Evolutionary conservation across 805 yeast species (phyloP).

Genomic region (Kazachstania bromeliacearum): DNA sequence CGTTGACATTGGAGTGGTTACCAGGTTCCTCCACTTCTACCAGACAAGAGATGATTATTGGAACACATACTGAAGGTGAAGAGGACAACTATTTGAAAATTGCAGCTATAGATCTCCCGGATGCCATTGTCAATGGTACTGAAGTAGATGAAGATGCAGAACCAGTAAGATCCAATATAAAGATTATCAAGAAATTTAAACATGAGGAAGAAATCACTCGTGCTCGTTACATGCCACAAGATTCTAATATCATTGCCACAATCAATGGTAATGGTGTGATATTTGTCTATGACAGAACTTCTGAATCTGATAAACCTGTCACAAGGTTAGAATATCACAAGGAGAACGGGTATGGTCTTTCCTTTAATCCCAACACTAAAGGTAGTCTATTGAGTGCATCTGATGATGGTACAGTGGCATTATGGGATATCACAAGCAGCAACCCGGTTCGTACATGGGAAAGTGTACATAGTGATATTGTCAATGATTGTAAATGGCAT

Average conservation of each 20-base stretch:
- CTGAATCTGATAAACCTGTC: constrained; percentile 20
- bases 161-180: constrained; percentile 38
- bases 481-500: constrained; percentile 74
- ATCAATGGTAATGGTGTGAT: constrained; percentile 61
- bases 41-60: constrained; percentile 47
- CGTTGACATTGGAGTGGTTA: constrained; percentile 69
- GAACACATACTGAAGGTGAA: constrained; percentile 67
- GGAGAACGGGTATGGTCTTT: constrained; percentile 66
- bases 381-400: constrained; percentile 52
- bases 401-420: constrained; percentile 55
- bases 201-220: constrained; percentile 63
- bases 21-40: constrained; percentile 32
- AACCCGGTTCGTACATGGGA: constrained; percentile 19
- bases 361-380: constrained; percentile 45
- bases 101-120: constrained; percentile 52
- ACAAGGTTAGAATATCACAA: constrained; percentile 43
- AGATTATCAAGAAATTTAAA: constrained; percentile 48
- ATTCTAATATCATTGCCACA: constrained; percentile 46
- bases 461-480: constrained; percentile 43
- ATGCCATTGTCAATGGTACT: constrained; percentile 8
- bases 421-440: constrained; percentile 42
- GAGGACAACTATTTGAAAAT: constrained; percentile 58
- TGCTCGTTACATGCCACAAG: constrained; percentile 61
- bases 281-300: constrained; percentile 39
- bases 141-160: constrained; percentile 14